Evolutionary conservation across 225 moss, liverwort and hornwort species (phyloP), one percentile per base, ranked within the genome.

Genomic region (Physcomitrium patens): DNA sequence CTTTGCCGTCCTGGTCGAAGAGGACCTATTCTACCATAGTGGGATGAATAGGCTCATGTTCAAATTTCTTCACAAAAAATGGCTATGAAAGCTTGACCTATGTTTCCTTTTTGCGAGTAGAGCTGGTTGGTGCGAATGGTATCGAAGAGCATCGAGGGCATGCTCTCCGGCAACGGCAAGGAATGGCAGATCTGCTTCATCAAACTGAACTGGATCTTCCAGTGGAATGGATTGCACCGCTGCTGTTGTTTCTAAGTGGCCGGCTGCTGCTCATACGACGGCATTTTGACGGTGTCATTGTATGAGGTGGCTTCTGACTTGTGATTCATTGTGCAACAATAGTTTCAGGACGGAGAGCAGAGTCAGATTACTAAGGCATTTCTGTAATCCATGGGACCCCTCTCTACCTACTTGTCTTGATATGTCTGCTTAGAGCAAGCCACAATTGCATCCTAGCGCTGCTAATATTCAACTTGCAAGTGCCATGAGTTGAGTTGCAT

Each of bases 151-250:
- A 75, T 85, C 31, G 83, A 85, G 71, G 89, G 87, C 47, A 24
- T 24, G 24, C 4, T 92, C 26, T 92, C 5, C 31, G 31, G 89
- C 20, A 96, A 92, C 71, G 96, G 94, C 28, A 91, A 86, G 71
- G 92, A 92, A 75, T 94, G 94, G 89, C 84, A 68, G 73, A 96
- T 94, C 71, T 86, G 81, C 52, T 80, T 81, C 3, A 48, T 92
- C 65, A 74, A 61, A 37, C 31, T 27, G 94, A 91, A 28, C 16
- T 92, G 49, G 24, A 73, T 92, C 3, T 86, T 91, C n/a, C 85
- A 91, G 57, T 92, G 92, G 90, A 92, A 37, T 37, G 82, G 60
- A 86, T 86, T 22, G 78, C 79, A 13, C 86, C 88, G 77, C 85
- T 88, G 18, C 91, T 91, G 13, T 71, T 83, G 67, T 91, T 96